A percentile compares a stretch with the other conserved stretches of the same genome.
Evolutionary conservation across 1,139 yeast species (phyloP).

Genomic region (Zygosaccharomyces sapae): DNA sequence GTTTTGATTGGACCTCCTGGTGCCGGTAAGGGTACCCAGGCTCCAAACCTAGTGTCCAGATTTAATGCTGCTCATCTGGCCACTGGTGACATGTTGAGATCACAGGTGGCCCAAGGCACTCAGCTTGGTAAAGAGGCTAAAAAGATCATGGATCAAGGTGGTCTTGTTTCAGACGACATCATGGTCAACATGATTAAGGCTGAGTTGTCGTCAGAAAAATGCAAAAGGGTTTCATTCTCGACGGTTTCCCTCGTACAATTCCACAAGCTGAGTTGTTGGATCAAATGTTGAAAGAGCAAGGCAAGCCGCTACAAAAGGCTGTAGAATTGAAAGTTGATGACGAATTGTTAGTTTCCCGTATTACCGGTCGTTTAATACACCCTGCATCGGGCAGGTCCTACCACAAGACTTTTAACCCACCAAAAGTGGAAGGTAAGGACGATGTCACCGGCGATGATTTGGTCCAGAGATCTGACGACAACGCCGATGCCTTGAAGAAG

Average conservation of each 20-base stretch:
- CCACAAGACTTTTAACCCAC: slow-evolving; percentile 97
- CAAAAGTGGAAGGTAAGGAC: slow-evolving; percentile 90
- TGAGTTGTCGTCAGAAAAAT: slow-evolving; percentile 82
- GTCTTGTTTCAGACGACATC: slow-evolving; percentile 93
- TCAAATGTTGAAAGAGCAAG: slow-evolving; percentile 73
- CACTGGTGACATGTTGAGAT: slow-evolving; percentile 98
- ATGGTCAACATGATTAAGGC: slow-evolving; percentile 95
- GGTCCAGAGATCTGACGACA: slow-evolving; percentile 97
- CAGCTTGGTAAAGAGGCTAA: slow-evolving; percentile 90
- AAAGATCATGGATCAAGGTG: slow-evolving; percentile 99
- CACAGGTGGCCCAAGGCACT: slow-evolving; percentile 92
- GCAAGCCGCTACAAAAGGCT: slow-evolving; percentile 87
- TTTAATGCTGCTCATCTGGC: slow-evolving; percentile 97
- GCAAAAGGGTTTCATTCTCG: slow-evolving; percentile 92
- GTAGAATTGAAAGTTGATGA: slow-evolving; percentile 95
- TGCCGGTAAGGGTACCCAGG: slow-evolving; percentile 99
- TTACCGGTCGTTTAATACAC: slow-evolving; percentile 97
- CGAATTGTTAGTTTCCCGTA: slow-evolving; percentile 92
- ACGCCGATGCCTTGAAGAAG: slow-evolving; percentile 92
- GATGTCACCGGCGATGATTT: slow-evolving; percentile 94
- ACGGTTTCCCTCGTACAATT: slow-evolving; percentile 99
- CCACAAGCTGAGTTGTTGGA: slow-evolving; percentile 98
- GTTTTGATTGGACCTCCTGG: slow-evolving; percentile 99
- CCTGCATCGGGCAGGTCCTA: slow-evolving; percentile 98
- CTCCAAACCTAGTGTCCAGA: slow-evolving; percentile 92